phyloP scores from a whole-genome alignment of 1,284 basidiomycete genomes.

The Athelia psychrophila region DNA sequence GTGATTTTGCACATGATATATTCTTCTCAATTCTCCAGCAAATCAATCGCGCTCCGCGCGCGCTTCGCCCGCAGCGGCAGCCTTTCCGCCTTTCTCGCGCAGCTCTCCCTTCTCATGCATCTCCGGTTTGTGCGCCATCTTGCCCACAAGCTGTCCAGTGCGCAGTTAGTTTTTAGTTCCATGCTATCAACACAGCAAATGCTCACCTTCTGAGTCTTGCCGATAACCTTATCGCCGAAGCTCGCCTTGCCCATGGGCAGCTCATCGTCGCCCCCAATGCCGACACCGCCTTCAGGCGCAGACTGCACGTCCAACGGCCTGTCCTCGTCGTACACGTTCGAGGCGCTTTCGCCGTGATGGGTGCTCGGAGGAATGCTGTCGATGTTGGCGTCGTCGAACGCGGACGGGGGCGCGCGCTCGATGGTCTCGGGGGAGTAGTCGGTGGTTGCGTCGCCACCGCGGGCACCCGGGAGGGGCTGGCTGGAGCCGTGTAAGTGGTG shows the following conservation, averaged over 20 bases:
- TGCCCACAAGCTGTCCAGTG: slow-evolving; percentile 42
- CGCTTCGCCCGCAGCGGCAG: slow-evolving; percentile 38
- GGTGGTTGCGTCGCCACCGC: slow-evolving; percentile 16
- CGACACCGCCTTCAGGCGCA: slow-evolving; percentile 37
- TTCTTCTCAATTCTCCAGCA: neutral
- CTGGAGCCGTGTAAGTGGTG: slow-evolving; percentile 29
- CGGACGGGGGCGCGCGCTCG: slow-evolving; percentile 11
- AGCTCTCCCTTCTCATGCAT: slow-evolving; percentile 55
- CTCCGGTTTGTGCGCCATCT: slow-evolving; percentile 42
- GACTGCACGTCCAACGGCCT: slow-evolving; percentile 40
- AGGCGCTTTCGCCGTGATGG: slow-evolving; percentile 2
- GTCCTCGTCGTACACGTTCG: slow-evolving; percentile 34
- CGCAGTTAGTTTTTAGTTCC: too few relatives aligned
- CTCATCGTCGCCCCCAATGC: slow-evolving; percentile 38
- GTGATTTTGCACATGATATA: neutral
- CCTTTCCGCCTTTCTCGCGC: slow-evolving; percentile 51
- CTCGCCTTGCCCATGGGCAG: slow-evolving; percentile 42
- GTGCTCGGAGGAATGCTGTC: slow-evolving; percentile 3
- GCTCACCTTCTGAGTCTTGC: slow-evolving; percentile 51
- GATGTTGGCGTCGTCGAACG: neutral
- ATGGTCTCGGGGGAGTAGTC: slow-evolving; percentile 26
- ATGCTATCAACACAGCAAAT: neutral
- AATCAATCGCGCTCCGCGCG: slow-evolving; percentile 39
- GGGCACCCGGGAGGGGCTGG: slow-evolving; percentile 31
- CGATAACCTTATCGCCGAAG: slow-evolving; percentile 47